Conservation (phyloP, 805 yeast species). For the Metschnikowia gelsemii region DNA sequence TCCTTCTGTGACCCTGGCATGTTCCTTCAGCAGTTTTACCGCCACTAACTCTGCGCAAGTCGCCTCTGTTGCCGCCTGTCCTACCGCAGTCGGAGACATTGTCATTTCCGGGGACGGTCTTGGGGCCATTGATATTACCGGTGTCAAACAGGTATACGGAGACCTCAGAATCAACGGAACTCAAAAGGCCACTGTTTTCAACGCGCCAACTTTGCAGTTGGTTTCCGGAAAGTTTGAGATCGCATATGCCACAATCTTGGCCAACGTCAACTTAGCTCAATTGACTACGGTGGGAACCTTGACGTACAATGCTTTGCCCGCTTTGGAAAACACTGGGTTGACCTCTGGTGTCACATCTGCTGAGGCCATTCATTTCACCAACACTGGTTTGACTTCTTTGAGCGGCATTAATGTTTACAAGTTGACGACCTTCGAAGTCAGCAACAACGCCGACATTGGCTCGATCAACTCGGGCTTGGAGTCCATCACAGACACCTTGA, state of each 20-base stretch:
- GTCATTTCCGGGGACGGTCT: conserved; percentile 59
- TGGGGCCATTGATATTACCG: conserved; percentile 66
- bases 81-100: conserved; percentile 78
- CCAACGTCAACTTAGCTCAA: conserved; percentile 69
- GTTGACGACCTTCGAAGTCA: conserved; percentile 63
- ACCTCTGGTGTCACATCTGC: conserved; percentile 68
- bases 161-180: conserved; percentile 66
- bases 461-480: conserved; percentile 69
- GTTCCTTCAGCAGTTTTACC: conserved; percentile 64
- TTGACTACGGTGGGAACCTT: conserved; percentile 81
- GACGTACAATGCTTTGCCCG: conserved; percentile 82
- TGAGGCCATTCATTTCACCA: conserved; percentile 65
- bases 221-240: conserved; percentile 72
- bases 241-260: conserved; percentile 61
- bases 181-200: conserved; percentile 56
- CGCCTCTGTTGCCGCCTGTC: conserved; percentile 70
- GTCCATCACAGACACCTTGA: conserved; percentile 70
- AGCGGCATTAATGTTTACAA: conserved; percentile 58
- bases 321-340: conserved; percentile 69
- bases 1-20: conserved; percentile 59
- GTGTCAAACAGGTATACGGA: conserved; percentile 77
- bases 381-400: conserved; percentile 67
- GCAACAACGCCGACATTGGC: conserved; percentile 84
- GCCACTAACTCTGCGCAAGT: conserved; percentile 81
- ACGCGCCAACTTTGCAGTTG: conserved; percentile 76